Evolutionary conservation across 257 asterid species (phyloP), one percentile per base, ranked within the genome.

Genomic region (Capsicum rhomboideum): DNA sequence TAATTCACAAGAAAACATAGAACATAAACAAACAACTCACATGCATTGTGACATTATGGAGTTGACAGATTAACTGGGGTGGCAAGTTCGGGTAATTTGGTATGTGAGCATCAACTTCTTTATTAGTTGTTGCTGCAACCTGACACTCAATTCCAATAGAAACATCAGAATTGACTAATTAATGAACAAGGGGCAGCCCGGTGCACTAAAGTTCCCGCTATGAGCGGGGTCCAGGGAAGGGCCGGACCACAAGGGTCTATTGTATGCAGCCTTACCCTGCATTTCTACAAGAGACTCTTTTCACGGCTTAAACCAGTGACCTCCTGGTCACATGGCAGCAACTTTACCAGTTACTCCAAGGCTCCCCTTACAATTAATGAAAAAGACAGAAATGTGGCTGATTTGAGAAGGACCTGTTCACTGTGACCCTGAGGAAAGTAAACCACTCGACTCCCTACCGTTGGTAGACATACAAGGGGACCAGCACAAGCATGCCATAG

Each of bases 401-500:
- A 50, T 26, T 49, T 2, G 44, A 74, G 53, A 84, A 67, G 72
- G 82, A 96, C 99, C 99, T 96, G 99, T 90, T 96, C 99, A 80
- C 99, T 96, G 53, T 96, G 99, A 69, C 99, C 99, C 91, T 96
- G 99, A 86, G 99, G 99, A 82, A 96, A 94, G 96, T 96, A 96
- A 88, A 93, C 98, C 89, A 94, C 98, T 1, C 99, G 97, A 82
- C 95, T 91, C 55, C 99, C 99, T 21, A 90, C 87, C 2, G 89
- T 87, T 37, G 98, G 99, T 85, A 96, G 89, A 9, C 97, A 94
- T 86, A 96, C 99, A 88, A 96, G 84, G 78, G 99, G 99, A 79
- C 99, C 99, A 82, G 99, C 99, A 91, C 99, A 96, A 50, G 99
- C 99, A 89, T 96, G 99, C 99, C 99, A 96, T 49, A 96, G 94